Evolutionary conservation across 2,329 filamentous ascomycete species (phyloP).

Genomic region (Alternaria ventricosa): DNA sequence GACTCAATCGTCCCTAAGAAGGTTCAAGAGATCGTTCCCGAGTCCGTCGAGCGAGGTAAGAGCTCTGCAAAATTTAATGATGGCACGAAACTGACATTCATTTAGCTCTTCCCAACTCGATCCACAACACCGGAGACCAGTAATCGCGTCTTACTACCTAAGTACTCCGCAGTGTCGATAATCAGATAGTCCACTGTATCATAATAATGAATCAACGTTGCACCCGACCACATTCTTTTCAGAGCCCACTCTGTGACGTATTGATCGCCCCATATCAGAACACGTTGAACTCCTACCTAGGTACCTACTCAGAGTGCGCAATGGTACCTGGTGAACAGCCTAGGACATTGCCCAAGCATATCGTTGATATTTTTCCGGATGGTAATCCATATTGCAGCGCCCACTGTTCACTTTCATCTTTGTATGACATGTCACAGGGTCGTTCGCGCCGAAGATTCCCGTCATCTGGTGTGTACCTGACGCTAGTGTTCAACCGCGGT

Average conservation of each 20-base stretch:
- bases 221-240: too few relatives aligned
- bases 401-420: not conserved
- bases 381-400: too few relatives aligned
- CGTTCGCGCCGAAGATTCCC: not conserved
- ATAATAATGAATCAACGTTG: not conserved
- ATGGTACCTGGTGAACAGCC: too few relatives aligned
- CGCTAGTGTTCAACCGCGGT: conserved; percentile 3
- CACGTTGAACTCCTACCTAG: too few relatives aligned
- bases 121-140: conserved; percentile 51
- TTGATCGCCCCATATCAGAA: too few relatives aligned
- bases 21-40: conserved; percentile 54
- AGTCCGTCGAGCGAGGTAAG: conserved; percentile 51
- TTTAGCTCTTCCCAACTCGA: conserved; percentile 47
- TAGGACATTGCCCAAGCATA: too few relatives aligned
- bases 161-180: not conserved
- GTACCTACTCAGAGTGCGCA: too few relatives aligned
- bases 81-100: not conserved
- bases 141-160: not conserved
- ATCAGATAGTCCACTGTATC: not conserved
- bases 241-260: too few relatives aligned
- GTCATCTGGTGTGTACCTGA: conserved; percentile 6
- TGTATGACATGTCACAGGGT: not conserved
- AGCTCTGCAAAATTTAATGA: not conserved
- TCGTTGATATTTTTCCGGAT: too few relatives aligned
- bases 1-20: conserved; percentile 52